Evolutionary conservation across 208 protist genomes (phyloP).

Genomic region (Crithidia expoeki): DNA sequence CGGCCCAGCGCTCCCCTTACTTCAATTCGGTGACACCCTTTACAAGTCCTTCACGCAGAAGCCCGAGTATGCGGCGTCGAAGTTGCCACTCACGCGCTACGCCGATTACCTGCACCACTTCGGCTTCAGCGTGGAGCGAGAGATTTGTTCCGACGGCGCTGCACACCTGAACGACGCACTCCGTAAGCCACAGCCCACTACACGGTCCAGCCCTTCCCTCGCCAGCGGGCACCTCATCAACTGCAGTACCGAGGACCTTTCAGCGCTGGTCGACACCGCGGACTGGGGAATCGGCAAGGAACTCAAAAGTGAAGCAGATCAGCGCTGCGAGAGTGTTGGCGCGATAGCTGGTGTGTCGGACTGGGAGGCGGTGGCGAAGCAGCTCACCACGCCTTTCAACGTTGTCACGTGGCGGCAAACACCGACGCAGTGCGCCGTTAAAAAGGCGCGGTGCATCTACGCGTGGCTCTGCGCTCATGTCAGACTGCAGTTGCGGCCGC

Average conservation of each 20-base stretch:
- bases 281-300: constrained; percentile 52
- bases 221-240: constrained; percentile 4
- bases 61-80: constrained; percentile 6
- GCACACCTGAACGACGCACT: neutral
- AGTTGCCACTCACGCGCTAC: constrained; percentile 62
- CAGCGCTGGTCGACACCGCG: constrained; percentile 34
- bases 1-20: constrained; percentile 17
- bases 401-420: constrained; percentile 71
- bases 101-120: constrained; percentile 88
- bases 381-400: constrained; percentile 49
- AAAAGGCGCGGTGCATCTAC: constrained; percentile 67
- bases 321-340: constrained; percentile 29
- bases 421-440: constrained; percentile 52
- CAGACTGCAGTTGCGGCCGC: constrained; percentile 19
- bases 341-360: constrained; percentile 16
- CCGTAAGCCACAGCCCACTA: neutral
- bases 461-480: constrained; percentile 72
- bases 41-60: constrained; percentile 38
- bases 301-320: constrained; percentile 48
- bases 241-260: constrained; percentile 9
- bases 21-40: constrained; percentile 56
- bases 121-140: constrained; percentile 75
- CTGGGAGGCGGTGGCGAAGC: constrained; percentile 32
- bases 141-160: constrained; percentile 23
- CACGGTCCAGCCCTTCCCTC: neutral